Evolutionary conservation across 2,329 filamentous ascomycete species (phyloP), one percentile per base, ranked within the genome.

Genomic region (Didymella segeticola): DNA sequence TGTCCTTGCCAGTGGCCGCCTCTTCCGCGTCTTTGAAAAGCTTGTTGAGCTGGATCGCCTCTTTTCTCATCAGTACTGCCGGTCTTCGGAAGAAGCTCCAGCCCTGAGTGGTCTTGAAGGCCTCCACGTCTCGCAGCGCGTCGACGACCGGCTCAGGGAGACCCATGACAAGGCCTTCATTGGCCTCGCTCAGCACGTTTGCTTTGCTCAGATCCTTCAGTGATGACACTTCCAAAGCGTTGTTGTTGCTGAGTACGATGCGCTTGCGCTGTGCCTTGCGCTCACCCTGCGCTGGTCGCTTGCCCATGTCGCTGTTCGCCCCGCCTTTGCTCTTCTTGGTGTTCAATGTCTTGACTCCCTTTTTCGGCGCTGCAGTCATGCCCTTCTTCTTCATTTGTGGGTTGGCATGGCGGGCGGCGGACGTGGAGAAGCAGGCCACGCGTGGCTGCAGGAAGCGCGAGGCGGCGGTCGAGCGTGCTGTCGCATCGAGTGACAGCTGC

Each of bases 161-260:
- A 1, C 84, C 84, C 46, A 91, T 78, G 25, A 98, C 83, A 56
- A 83, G 83, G 29, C 89, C 91, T 9, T 83, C 77, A 43, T 84
- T 82, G 27, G 60, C 49, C 10, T 60, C 59, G 42, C 62, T 67
- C 33, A 71, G 50, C 1, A 80, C 79, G 25, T 78, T 75, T 48
- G 82, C 78, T 15, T 82, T 74, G 76, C 88, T 78, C 48, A 96
- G 70, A 42, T 88, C 82, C 55, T 82, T 77, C 63, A 96, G 80
- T 10, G 86, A 89, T 20, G 80, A 71, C 7, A 98, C 89, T 55
- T 88, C 85, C 30, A 97, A 79, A 43, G 95, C 95, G 77, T 96
- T 98, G 75, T 90, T 89, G 78, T 98, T 99, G 80, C 89, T 93
- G 56, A 99, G 86, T 55, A 96, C 87, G 68, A 99, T 90, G 64